Percentiles rank a stretch among this genome's conserved stretches.
phyloP scores from a whole-genome alignment of 176 grass and related monocot species.

The Bonia amplexicaulis region DNA sequence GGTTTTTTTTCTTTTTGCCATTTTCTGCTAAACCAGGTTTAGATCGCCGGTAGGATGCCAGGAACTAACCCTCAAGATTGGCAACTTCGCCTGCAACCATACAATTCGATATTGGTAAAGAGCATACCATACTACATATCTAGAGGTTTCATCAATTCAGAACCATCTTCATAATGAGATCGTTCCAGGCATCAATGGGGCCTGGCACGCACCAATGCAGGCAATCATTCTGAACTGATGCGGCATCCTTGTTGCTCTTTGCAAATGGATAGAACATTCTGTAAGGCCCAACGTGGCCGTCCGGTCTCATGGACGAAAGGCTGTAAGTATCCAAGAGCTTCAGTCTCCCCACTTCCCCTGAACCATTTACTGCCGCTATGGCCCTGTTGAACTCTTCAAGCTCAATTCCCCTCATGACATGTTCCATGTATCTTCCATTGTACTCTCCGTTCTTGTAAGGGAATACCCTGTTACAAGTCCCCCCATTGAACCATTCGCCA shows the following conservation, averaged over 20 bases:
- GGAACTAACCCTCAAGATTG: neutral
- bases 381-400: slow-evolving; percentile 54
- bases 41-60: neutral
- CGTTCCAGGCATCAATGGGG: slow-evolving; percentile 77
- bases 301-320: slow-evolving; percentile 58
- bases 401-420: slow-evolving; percentile 62
- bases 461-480: slow-evolving; percentile 42
- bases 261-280: slow-evolving; percentile 56
- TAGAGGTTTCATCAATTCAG: slow-evolving; percentile 33
- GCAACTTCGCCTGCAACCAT: neutral
- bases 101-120: neutral
- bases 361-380: neutral
- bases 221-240: slow-evolving; percentile 71
- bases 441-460: slow-evolving; percentile 73
- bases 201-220: slow-evolving; percentile 94
- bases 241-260: slow-evolving; percentile 22
- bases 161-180: slow-evolving; percentile 68
- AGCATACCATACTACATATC: neutral
- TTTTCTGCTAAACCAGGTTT: neutral
- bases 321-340: slow-evolving; percentile 72
- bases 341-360: slow-evolving; percentile 10
- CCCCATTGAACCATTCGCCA: slow-evolving; percentile 74
- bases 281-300: slow-evolving; percentile 78
- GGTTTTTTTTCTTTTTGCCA: neutral
- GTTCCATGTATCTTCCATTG: slow-evolving; percentile 43